phyloP scores from a whole-genome alignment of 805 yeast genomes.

The Candida dajiaensis region DNA sequence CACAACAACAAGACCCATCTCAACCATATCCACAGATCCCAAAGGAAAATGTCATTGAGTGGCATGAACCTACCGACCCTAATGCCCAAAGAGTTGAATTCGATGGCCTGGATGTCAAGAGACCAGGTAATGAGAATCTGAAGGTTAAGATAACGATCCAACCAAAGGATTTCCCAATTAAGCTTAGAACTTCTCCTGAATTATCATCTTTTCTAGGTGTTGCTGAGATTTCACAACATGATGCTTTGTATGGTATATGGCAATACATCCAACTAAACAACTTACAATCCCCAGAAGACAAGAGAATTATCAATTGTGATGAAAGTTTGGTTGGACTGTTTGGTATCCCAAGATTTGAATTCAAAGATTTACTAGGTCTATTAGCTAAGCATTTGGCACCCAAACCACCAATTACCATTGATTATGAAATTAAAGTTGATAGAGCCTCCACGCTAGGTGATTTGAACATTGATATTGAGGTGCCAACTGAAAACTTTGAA shows the following conservation, averaged over 20 bases:
- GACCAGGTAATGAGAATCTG: conserved; percentile 65
- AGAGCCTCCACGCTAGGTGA: conserved; percentile 78
- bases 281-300: conserved; percentile 52
- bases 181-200: conserved; percentile 56
- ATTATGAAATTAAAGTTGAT: conserved; percentile 72
- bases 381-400: conserved; percentile 67
- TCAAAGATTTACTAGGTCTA: conserved; percentile 67
- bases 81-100: conserved; percentile 46
- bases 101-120: conserved; percentile 85
- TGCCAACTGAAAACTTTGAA: conserved; percentile 35
- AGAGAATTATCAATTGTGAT: conserved; percentile 47
- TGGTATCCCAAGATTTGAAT: conserved; percentile 47
- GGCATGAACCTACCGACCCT: conserved; percentile 66
- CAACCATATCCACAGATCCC: conserved; percentile 5
- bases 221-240: conserved; percentile 79
- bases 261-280: conserved; percentile 69
- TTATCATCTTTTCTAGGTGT: conserved; percentile 70
- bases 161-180: conserved; percentile 69
- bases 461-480: conserved; percentile 67
- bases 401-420: conserved; percentile 70
- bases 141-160: conserved; percentile 72
- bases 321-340: conserved; percentile 38
- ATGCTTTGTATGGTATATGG: conserved; percentile 73
- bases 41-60: conserved; percentile 55
- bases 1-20: conserved; percentile 27